Evolutionary conservation across 2,329 filamentous ascomycete species (phyloP), one percentile per base, ranked within the genome.

Genomic region (Huntiella abstrusa): DNA sequence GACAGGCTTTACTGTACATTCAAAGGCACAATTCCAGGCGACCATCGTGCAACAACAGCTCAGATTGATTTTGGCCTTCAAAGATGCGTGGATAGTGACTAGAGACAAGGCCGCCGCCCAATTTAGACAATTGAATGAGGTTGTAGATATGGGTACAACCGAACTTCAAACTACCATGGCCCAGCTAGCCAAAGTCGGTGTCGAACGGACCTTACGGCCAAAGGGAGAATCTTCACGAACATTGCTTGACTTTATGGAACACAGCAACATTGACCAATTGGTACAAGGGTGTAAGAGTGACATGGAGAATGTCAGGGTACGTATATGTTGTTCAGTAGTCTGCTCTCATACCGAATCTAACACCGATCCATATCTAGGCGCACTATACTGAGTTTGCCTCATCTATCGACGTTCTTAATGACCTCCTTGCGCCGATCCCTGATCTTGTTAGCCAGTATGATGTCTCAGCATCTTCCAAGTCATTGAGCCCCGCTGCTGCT

Each of bases 171-270:
- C 68, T 12, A 85, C 80, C 3, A 75, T 88, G 64, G 64, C 69
- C 33, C 68, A 75, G 51, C 64, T 88, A 39, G 67, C 73, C 17
- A 66, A 69, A 5, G 83, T 77, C 1, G 64, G 68, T 3, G 80
- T 87, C 2, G 74, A 83, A 49, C 62, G 67, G 28, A 65, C 69
- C 3, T 75, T 85, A 42, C 68, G 78, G 45, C 77, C 78, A 0
- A 60, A 57, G 0, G 69, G 66, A 2, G 73, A 77, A 53, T 67
- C 67, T 45, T 66, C 69, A 45, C 77, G 77, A 58, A 80, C 68
- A 40, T 61, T 88, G 50, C 68, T 82, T 51, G 80, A 87, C 56
- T 87, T 87, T 60, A 75, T 87, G 41, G 80, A 87, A 54, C 80
- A 82, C 57, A 66, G 71, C 8, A 74, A 72, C 52, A 80, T 87